Evolutionary conservation across 208 protist species (phyloP), one percentile per base, ranked within the genome.

Genomic region (Trypanosoma congolense): DNA sequence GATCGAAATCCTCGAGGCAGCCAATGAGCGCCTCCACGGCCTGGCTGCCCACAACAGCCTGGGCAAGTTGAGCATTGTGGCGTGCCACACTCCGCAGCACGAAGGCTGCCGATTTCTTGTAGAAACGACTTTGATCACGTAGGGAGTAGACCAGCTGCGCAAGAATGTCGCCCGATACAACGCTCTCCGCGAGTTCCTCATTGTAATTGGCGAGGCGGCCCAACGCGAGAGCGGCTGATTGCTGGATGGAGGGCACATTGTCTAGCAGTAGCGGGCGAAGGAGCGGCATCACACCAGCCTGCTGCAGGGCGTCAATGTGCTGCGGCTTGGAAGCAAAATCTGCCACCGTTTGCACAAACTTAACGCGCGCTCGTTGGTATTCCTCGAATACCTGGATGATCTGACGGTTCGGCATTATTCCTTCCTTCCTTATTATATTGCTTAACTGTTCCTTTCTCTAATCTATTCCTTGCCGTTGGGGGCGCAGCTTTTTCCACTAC

Each of bases 41-140:
- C 42, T 96, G 92, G 19, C 86, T 88, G 74, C 99, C 96, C 50
- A 98, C 96, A 0, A 99, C 97, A 5, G 96, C 90, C 76, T 98
- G 95, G 1, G 98, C 98, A 21, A 99, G 86, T 67, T 93, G 74
- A 8, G 97, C 83, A 21, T 90, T 97, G 75, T 99, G 98, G 16
- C 97, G 96, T 21, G 97, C 95, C 3, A 99, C 96, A 25, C 95
- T 89, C 43, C 97, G 91, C 43, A 99, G 78, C 38, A 99, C 97
- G 65, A 98, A 98, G 2, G 97, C 95, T 2, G 97, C 96, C 0
- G 96, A 96, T 71, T 98, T 99, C 69, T 99, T 98, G 83, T 98
- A 98, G 65, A 97, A 98, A 19, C 93, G 80, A 72, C 98, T 99
- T 62, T 99, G 93, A 50, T 98, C 94, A 18, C 80, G 69, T 5